Evolutionary conservation across 257 asterid genomes (phyloP), one percentile per base, ranked within the genome.

Genomic region (Solanum paucissectum): DNA sequence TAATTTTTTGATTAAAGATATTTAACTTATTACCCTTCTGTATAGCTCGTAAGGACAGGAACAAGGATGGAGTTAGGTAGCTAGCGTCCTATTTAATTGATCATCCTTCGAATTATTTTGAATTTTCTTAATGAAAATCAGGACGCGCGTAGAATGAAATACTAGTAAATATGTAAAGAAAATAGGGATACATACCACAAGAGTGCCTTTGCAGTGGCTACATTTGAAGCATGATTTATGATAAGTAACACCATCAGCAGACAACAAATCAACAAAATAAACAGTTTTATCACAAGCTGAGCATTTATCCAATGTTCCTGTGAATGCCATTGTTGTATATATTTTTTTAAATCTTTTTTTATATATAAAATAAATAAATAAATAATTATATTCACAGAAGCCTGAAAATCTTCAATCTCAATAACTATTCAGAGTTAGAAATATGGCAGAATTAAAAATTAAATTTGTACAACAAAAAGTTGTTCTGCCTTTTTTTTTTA

Each of bases 141-240:
- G 44, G 46, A 42, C 1, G 7, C 20, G 4, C 9, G 0, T 18
- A 18, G n/a, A 18, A 52, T 5, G 3, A 52, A 52, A 29, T 29
- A 29, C 32, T 5, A 18, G 62, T 52, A 52, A 52, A 52, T 52
- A 21, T 58, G 5, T 3, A 21, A 60, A 66, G 74, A 68, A 27
- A 29, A 68, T 12, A 29, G 21, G n/a, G 36, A 32, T 49, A 90
- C 85, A 52, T 91, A 96, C 99, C 90, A 94, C 95, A 91, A 95
- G 98, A 64, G 98, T 92, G 18, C 96, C 96, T 89, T 95, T 95
- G 94, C 98, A 96, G 14, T 95, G 98, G 90, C 88, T 89, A 84
- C 96, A 93, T 91, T 92, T 92, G 90, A 92, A 93, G 85, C 96
- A 93, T 5, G 91, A 89, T 52, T 91, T 93, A 40, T 93, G 96